These are phyloP conservation scores for Lepiota subincarnata DNA, from an alignment of 768 basidiomycete species.

Conservation along the genomic window DNA sequence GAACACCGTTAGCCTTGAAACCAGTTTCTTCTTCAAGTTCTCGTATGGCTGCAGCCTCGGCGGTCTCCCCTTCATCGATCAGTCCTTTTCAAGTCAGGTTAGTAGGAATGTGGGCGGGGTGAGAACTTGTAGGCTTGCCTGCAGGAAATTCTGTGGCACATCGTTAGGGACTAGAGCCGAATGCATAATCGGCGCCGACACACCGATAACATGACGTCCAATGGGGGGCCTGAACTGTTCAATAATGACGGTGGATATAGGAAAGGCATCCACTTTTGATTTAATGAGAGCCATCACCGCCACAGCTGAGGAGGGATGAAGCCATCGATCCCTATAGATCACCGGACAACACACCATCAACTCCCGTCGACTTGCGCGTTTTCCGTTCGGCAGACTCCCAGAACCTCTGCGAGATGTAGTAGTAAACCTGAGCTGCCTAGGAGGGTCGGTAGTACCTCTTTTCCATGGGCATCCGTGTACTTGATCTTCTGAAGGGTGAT, in stretches of 20 bases:
- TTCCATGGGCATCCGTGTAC: constrained; percentile 76
- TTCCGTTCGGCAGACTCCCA: constrained; percentile 91
- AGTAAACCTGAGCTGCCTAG: background rate
- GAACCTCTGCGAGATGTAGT: constrained; percentile 44
- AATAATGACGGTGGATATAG: constrained; percentile 75
- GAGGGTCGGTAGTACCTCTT: constrained; percentile 42
- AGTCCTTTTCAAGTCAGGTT: constrained; percentile 44
- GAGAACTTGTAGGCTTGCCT: constrained; percentile 17
- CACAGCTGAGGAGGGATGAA: constrained; percentile 50
- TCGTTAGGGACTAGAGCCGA: background rate
- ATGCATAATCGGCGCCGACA: background rate
- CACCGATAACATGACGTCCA: constrained; percentile 71
- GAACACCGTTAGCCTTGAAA: constrained; percentile 60
- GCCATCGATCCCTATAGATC: background rate
- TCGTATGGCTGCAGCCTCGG: constrained; percentile 76
- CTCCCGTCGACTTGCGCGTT: constrained; percentile 68
- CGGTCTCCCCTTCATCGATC: constrained; percentile 80
- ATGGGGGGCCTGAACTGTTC: constrained; percentile 93
- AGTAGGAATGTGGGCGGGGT: background rate
- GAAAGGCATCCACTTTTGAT: constrained; percentile 70
- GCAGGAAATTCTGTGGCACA: constrained; percentile 32
- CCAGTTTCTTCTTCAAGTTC: constrained; percentile 95
- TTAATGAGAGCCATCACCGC: constrained; percentile 78
- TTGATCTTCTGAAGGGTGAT: constrained; percentile 77
- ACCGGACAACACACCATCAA: constrained; percentile 58